Percentiles rank a stretch among this genome's conserved stretches.
phyloP scores from a whole-genome alignment of 306 rosid species.

The Vigna unguiculata region DNA sequence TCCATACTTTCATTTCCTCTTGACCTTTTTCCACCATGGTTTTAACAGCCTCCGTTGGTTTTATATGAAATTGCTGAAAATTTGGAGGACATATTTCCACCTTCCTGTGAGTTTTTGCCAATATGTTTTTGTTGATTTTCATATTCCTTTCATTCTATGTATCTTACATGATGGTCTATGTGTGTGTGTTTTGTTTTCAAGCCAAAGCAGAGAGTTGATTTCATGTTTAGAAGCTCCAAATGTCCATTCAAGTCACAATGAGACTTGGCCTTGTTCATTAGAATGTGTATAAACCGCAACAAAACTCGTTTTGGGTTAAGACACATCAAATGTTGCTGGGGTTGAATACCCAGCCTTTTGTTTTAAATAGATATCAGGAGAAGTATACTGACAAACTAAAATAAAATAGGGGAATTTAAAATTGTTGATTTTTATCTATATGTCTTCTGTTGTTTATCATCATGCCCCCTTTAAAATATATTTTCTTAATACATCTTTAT shows the following conservation, averaged over 20 bases:
- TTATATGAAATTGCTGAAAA: neutral
- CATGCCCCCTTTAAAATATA: neutral
- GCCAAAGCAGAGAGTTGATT: neutral
- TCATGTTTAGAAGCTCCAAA: neutral
- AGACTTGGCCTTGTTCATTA: neutral
- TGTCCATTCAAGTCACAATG: neutral
- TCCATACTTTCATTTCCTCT: conserved; percentile 12
- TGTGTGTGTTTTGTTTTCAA: neutral
- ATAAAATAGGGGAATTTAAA: neutral
- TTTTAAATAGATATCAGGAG: neutral
- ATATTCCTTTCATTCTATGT: neutral
- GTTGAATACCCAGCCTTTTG: neutral
- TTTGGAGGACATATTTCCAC: neutral
- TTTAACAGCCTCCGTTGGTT: neutral
- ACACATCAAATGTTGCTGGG: neutral
- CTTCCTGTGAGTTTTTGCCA: neutral
- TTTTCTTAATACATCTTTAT: neutral
- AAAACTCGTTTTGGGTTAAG: neutral
- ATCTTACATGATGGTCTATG: neutral
- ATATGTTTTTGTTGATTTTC: conserved; percentile 26
- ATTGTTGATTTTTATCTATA: neutral
- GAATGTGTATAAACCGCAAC: no score
- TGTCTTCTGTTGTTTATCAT: conserved; percentile 10
- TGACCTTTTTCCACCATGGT: neutral
- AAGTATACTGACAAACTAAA: conserved; percentile 1